phyloP scores from a whole-genome alignment of 805 yeast species.

The Middelhovenomyces tepae region DNA sequence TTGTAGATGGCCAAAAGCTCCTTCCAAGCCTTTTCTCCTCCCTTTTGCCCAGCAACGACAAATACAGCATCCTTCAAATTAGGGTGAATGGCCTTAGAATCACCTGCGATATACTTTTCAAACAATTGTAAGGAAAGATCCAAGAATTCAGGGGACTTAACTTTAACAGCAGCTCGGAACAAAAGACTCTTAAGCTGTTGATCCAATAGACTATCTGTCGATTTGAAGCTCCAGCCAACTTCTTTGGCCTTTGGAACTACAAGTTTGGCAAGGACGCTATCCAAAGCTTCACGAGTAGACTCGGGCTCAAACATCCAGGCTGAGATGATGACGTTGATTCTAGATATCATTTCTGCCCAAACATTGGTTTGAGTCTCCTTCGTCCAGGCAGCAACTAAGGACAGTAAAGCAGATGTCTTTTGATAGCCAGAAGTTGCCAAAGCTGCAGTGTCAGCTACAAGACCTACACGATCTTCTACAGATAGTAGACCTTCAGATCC shows the following conservation, averaged over 20 bases:
- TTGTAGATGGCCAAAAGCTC: conserved; percentile 50
- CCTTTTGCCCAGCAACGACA: conserved; percentile 54
- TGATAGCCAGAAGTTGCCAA: conserved; percentile 45
- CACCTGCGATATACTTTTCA: conserved; percentile 48
- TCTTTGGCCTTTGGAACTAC: conserved; percentile 44
- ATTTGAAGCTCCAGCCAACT: conserved; percentile 58
- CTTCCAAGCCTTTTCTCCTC: conserved; percentile 56
- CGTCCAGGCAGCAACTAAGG: conserved; percentile 43
- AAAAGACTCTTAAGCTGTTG: conserved; percentile 61
- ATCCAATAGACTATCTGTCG: conserved; percentile 38
- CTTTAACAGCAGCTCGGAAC: conserved; percentile 27
- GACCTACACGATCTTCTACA: conserved; percentile 56
- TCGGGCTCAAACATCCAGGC: conserved; percentile 44
- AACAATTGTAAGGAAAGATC: conserved; percentile 35
- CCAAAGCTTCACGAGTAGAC: conserved; percentile 32
- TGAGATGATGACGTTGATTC: conserved; percentile 33
- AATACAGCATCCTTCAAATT: conserved; percentile 62
- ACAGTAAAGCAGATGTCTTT: conserved; percentile 40
- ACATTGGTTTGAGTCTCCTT: conserved; percentile 42
- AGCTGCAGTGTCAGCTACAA: conserved; percentile 52
- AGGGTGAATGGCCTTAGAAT: conserved; percentile 62
- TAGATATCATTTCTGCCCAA: conserved; percentile 41
- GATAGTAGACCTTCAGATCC: conserved; percentile 44
- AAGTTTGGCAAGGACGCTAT: conserved; percentile 42
- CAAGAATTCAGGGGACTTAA: conserved; percentile 27